phyloP scores from a whole-genome alignment of 169 alveolate species.

The Theileria luwenshuni region DNA sequence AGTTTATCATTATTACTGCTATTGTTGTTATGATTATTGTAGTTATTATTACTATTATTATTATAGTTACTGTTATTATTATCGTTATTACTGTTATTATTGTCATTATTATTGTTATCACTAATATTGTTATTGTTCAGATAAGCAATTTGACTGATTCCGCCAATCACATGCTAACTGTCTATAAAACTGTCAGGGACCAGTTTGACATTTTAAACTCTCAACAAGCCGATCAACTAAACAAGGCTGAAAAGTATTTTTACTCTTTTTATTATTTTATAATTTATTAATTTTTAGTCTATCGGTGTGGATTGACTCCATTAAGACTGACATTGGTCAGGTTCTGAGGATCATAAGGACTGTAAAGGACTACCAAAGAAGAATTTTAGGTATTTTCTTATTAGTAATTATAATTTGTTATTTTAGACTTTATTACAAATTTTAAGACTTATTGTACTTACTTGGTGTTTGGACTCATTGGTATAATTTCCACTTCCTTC shows the following conservation, averaged over 20 bases:
- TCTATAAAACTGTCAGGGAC: slow-evolving; percentile 32
- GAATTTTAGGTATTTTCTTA: slow-evolving; percentile 37
- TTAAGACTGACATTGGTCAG: slow-evolving; percentile 28
- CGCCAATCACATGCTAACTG: slow-evolving; percentile 27
- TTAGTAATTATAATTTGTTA: background rate
- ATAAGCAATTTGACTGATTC: slow-evolving; percentile 57
- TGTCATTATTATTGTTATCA: background rate
- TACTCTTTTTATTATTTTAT: slow-evolving; percentile 6
- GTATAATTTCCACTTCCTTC: slow-evolving; percentile 39
- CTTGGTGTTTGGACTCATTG: slow-evolving; percentile 28
- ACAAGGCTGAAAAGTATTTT: slow-evolving; percentile 49
- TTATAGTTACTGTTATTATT: background rate
- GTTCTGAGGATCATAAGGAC: slow-evolving; percentile 28
- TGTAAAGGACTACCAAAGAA: slow-evolving; percentile 34
- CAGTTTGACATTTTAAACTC: slow-evolving; percentile 22
- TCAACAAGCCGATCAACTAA: slow-evolving; percentile 42
- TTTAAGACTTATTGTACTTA: slow-evolving; percentile 46
- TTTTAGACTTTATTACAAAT: slow-evolving; percentile 49
- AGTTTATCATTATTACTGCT: slow-evolving; percentile 1
- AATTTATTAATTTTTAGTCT: slow-evolving; percentile 9
- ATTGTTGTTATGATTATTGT: background rate
- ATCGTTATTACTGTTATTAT: background rate
- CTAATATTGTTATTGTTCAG: slow-evolving; percentile 10
- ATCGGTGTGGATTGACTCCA: slow-evolving; percentile 49
- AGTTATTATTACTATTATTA: background rate